Evolutionary conservation across 768 basidiomycete species (phyloP).

Genomic region (Sarcodon aspratus): DNA sequence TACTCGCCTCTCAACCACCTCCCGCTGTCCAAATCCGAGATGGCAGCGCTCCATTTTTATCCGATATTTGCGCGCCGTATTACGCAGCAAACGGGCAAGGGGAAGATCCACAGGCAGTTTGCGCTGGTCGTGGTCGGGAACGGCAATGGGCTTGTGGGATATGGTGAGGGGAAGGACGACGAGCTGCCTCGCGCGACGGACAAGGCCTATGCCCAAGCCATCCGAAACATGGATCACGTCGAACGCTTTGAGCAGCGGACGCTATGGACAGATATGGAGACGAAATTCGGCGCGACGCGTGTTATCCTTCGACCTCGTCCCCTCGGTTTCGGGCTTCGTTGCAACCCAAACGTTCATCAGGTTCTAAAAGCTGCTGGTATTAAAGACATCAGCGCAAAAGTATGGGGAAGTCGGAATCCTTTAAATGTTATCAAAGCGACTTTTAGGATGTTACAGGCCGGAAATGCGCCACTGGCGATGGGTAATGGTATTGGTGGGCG

Average conservation of each 20-base stretch:
- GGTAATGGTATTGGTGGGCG: constrained; percentile 74
- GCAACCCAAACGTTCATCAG: constrained; percentile 82
- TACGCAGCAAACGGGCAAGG: constrained; percentile 88
- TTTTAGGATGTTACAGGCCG: constrained; percentile 76
- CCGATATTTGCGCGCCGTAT: constrained; percentile 42
- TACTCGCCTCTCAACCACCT: constrained; percentile 13
- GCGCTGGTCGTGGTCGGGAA: constrained; percentile 69
- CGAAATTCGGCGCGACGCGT: constrained; percentile 76
- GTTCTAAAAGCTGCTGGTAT: constrained; percentile 91
- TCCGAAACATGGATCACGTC: constrained; percentile 86
- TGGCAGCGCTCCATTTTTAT: constrained; percentile 26
- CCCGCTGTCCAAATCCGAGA: constrained; percentile 13
- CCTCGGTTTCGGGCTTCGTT: constrained; percentile 85
- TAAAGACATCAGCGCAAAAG: constrained; percentile 90
- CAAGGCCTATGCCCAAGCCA: constrained; percentile 57
- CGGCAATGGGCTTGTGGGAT: constrained; percentile 73
- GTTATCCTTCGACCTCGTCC: constrained; percentile 74
- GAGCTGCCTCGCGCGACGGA: constrained; percentile 39
- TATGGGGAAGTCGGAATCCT: constrained; percentile 86
- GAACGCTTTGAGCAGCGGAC: constrained; percentile 92
- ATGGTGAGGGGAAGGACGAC: constrained; percentile 70
- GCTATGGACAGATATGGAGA: constrained; percentile 83
- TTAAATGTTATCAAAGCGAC: constrained; percentile 80
- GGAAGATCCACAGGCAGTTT: constrained; percentile 61
- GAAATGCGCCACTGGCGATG: constrained; percentile 69